phyloP scores from a whole-genome alignment of 345 rosid genomes.

The Eucalyptus globulus region DNA sequence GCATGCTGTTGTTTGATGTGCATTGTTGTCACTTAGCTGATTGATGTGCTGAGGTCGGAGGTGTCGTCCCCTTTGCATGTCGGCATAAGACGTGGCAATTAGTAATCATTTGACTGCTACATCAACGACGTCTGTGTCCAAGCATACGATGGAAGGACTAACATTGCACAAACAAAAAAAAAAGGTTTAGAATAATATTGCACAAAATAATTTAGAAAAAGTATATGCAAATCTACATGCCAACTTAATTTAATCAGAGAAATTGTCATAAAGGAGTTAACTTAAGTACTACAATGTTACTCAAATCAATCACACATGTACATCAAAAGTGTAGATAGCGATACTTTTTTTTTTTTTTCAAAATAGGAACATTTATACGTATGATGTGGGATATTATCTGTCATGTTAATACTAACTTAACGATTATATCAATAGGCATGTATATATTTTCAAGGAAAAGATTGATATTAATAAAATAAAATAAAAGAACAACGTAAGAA shows the following conservation, averaged over 20 bases:
- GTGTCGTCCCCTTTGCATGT: neutral
- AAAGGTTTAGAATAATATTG: neutral
- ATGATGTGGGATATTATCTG: neutral
- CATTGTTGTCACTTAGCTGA: neutral
- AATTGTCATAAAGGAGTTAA: neutral
- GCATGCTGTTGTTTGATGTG: neutral
- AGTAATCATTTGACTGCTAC: neutral
- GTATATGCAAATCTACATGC: neutral
- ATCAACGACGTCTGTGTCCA: neutral
- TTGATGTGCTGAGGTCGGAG: neutral
- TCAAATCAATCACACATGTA: neutral
- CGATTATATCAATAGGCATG: neutral
- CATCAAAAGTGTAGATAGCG: neutral
- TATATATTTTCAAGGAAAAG: neutral
- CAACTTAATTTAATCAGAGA: neutral
- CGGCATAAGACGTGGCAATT: neutral
- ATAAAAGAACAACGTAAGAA: neutral
- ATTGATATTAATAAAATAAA: neutral
- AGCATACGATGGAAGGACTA: neutral
- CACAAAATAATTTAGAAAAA: neutral
- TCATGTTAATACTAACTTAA: neutral
- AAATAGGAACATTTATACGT: neutral
- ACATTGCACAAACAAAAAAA: neutral
- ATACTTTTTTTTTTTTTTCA: neutral
- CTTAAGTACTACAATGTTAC: neutral